Conservation (phyloP, 139 green algal species). For the Volvox reticuliferus region DNA sequence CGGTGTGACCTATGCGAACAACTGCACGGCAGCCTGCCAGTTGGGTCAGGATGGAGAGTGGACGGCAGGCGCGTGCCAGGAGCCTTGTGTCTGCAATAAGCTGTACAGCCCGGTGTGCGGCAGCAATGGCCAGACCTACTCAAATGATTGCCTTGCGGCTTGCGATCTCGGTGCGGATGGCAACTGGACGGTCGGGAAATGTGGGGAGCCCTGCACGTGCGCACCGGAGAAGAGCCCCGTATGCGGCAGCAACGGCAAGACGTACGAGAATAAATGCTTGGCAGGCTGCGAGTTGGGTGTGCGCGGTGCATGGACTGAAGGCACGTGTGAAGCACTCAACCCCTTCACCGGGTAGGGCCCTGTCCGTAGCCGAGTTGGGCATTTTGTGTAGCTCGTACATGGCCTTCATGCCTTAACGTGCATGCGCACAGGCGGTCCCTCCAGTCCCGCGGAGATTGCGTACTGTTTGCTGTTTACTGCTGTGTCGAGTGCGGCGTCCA, state of each 20-base stretch:
- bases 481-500: no score
- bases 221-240: slow-evolving; percentile 16
- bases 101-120: neutral
- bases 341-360: neutral
- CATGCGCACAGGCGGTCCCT: no score
- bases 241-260: slow-evolving; percentile 54
- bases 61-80: neutral
- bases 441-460: no score
- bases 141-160: neutral
- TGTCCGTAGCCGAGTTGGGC: no score
- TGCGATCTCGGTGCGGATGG: slow-evolving; percentile 9
- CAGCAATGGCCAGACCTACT: neutral
- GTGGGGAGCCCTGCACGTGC: neutral
- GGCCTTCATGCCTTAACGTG: no score
- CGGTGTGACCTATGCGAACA: neutral
- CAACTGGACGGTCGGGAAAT: neutral
- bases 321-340: neutral
- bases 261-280: slow-evolving; percentile 37
- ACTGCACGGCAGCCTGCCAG: neutral
- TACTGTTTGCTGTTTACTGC: no score
- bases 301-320: neutral
- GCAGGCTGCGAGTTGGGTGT: neutral
- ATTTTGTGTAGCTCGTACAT: no score
- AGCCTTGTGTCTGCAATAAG: neutral
- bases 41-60: neutral